Evolutionary conservation across 805 yeast species (phyloP), one percentile per base, ranked within the genome.

Genomic region (Metschnikowia amazonensis): DNA sequence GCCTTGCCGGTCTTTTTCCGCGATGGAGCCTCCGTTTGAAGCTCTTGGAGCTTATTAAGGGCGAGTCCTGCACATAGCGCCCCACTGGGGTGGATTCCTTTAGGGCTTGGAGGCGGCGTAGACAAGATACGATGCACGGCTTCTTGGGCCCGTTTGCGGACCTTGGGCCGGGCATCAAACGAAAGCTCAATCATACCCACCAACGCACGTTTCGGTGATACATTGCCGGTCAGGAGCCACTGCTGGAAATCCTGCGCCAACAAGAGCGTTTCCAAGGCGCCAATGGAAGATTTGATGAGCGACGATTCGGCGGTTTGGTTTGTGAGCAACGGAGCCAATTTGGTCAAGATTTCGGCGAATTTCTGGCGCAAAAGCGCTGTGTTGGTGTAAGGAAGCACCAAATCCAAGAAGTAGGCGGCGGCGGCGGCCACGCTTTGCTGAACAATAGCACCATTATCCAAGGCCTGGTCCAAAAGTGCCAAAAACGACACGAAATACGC

Each of bases 101-200:
- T 74, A 7, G 95, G 92, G 9, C 89, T 86, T 0, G 85, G 75
- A 9, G 96, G 95, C 2, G 86, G 84, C 50, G 76, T 76, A 2
- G 67, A 53, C 49, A 94, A 69, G 25, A 94, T 70, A 3, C 72
- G 75, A 40, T 75, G 67, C n/a, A 94, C 75, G 1, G 97, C 86
- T 47, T 94, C 99, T 58, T 83, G 85, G 1, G 98, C 96, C 71
- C 97, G 84, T 77, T 86, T 88, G 64, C 99, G 81, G 10, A 94
- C 95, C 59, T 94, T 94, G 30, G 99, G 99, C 61, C 98, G 80
- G 37, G 86, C 84, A 65, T 94, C 97, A 35, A 87, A 67, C 0
- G 92, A 80, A 50, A 89, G 74, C 62, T 86, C 89, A 48, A 90
- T 66, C 48, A 90, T 66, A 37, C 92, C 96, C 32, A 77, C 75